Evolutionary conservation across 805 yeast genomes (phyloP), one percentile per base, ranked within the genome.

Genomic region (Kluyveromyces siamensis): DNA sequence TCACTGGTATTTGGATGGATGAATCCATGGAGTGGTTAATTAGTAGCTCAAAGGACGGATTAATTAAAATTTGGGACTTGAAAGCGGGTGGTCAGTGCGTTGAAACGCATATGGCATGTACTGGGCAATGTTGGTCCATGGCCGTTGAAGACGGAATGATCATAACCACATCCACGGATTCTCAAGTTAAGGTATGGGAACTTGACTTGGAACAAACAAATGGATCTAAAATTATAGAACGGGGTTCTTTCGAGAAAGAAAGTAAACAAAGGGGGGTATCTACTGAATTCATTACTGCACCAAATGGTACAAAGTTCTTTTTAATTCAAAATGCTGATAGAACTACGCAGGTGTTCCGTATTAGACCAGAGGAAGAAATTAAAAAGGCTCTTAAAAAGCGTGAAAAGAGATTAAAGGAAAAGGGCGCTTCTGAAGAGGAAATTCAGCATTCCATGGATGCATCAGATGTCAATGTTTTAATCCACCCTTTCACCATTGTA

Each of bases 101-200:
- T 6, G 99, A 93, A 63, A 90, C 98, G 1, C 97, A 90, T 63
- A 81, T 89, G 52, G 96, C 97, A 0, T 96, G 88, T 63, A 75
- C 85, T 19, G 90, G 91, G 50, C 98, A 93, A 66, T 87, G 96
- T 69, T 93, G 98, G 98, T 72, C 86, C 2, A 65, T 89, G 59
- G 85, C 79, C 3, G 62, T 80, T 17, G 69, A 72, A 41, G 62
- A 65, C 9, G 64, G 35, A 30, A 53, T 82, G 47, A 69, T 77
- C 27, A 66, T 89, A 18, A 89, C 97, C 1, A 75, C 85, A 27
- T 90, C 96, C 41, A 77, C 80, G 58, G 89, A 87, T 54, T 82
- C 85, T 54, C 95, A 88, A 62, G 75, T 87, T 33, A 87, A 87
- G 62, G 73, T 90, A 8, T 93, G 98, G 98, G 65, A 68, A 25